These are phyloP conservation scores for Infundibulicybe gibba DNA, from an alignment of 768 basidiomycete genomes.

Conservation along the genomic window DNA sequence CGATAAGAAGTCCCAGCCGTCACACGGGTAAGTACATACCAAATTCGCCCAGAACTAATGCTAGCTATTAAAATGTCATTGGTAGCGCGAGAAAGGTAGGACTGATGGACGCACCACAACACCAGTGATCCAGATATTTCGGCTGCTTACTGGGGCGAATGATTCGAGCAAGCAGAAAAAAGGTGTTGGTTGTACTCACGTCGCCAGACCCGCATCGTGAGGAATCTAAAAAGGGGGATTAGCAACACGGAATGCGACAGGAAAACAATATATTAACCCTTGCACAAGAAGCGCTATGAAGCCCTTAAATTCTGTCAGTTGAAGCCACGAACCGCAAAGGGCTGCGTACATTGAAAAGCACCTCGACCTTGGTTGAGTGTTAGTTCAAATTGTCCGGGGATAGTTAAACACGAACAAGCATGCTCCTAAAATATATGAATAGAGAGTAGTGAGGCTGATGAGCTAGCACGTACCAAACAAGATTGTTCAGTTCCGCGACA, in stretches of 20 bases:
- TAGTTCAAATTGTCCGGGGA: neutral
- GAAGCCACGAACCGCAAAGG: neutral
- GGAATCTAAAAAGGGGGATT: slow-evolving; percentile 27
- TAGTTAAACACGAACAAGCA: slow-evolving; percentile 22
- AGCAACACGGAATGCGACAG: neutral
- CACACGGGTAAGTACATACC: slow-evolving; percentile 16
- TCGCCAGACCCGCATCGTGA: slow-evolving; percentile 40
- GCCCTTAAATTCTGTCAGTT: slow-evolving; percentile 21
- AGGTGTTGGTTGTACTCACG: slow-evolving; percentile 23
- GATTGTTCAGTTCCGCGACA: slow-evolving; percentile 15
- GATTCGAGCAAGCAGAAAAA: neutral
- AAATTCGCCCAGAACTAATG: slow-evolving; percentile 37
- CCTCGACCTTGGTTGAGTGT: slow-evolving; percentile 33
- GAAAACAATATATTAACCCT: slow-evolving; percentile 23
- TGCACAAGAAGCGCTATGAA: slow-evolving; percentile 49
- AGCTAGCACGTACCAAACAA: slow-evolving; percentile 40
- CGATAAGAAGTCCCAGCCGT: neutral
- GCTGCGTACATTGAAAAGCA: slow-evolving; percentile 42
- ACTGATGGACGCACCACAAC: slow-evolving; percentile 23
- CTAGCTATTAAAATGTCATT: slow-evolving; percentile 9
- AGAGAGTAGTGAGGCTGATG: neutral
- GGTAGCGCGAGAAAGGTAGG: neutral
- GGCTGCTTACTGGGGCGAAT: slow-evolving; percentile 36
- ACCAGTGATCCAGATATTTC: slow-evolving; percentile 27
- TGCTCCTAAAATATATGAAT: slow-evolving; percentile 22